A percentile compares a stretch with the other conserved stretches of the same genome.
These are phyloP conservation scores for Pseudohyphozyma bogoriensis DNA, from an alignment of 768 basidiomycete genomes.

Conservation along the genomic window DNA sequence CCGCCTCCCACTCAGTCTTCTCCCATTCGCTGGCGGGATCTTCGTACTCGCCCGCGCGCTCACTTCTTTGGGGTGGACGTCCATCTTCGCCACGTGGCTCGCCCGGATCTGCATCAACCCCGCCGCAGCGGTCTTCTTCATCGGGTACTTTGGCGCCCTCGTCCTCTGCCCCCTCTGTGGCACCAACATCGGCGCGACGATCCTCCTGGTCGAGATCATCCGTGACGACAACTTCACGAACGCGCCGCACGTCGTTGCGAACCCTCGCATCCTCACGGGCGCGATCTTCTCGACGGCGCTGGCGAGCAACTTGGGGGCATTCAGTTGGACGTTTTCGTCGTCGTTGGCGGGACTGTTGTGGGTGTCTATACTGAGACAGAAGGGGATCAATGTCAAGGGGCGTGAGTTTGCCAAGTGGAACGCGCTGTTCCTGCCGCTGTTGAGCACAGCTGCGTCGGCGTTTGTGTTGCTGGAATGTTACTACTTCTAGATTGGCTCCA, in stretches of 20 bases:
- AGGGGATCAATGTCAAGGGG: constrained; percentile 55
- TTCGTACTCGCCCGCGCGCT: constrained; percentile 88
- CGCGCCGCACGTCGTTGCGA: constrained; percentile 13
- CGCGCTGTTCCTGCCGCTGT: constrained; percentile 51
- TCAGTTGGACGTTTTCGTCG: constrained; percentile 77
- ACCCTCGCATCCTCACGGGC: constrained; percentile 40
- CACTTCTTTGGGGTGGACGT: constrained; percentile 74
- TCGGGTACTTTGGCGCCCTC: constrained; percentile 42
- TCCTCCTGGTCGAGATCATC: constrained; percentile 72
- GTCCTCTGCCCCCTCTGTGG: constrained; percentile 48
- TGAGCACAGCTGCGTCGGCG: constrained; percentile 57
- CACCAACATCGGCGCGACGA: constrained; percentile 84
- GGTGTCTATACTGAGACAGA: constrained; percentile 61
- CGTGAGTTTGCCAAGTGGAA: constrained; percentile 65
- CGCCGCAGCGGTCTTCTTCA: constrained; percentile 51
- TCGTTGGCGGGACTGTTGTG: constrained; percentile 83
- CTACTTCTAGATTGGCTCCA: background rate
- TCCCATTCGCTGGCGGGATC: constrained; percentile 87
- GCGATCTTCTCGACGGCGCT: constrained; percentile 59
- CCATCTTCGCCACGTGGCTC: constrained; percentile 62
- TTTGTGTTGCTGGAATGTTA: constrained; percentile 57
- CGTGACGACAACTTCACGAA: constrained; percentile 34
- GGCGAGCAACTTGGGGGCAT: constrained; percentile 80
- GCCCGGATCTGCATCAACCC: constrained; percentile 46
- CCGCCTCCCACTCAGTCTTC: constrained; percentile 51